These are phyloP conservation scores for Hypoxylon sp. DNA, from an alignment of 2,329 filamentous ascomycete genomes.

Conservation along the genomic window DNA sequence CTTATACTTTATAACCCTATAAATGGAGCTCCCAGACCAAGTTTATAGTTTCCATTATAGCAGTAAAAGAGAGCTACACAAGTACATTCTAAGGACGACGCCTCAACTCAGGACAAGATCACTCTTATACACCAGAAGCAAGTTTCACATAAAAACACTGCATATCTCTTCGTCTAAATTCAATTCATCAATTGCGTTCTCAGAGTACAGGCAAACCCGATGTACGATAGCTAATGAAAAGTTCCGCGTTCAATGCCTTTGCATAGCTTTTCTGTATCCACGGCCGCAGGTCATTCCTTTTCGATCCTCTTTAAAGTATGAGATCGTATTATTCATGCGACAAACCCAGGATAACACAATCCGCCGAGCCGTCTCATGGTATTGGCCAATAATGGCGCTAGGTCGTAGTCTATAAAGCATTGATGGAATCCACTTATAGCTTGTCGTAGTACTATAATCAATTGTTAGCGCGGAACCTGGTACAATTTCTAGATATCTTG, in stretches of 20 bases:
- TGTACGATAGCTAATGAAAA: conserved; percentile 52
- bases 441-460: conserved; percentile 93
- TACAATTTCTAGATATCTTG: conserved; percentile 12
- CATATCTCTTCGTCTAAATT: conserved; percentile 44
- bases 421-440: conserved; percentile 77
- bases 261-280: conserved; percentile 55
- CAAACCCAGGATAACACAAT: conserved; percentile 42
- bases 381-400: conserved; percentile 61
- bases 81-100: neutral
- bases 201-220: conserved; percentile 52
- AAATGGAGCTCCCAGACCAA: neutral
- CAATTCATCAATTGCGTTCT: conserved; percentile 52
- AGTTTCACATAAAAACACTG: conserved; percentile 16
- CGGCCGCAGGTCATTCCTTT: conserved; percentile 52
- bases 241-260: conserved; percentile 50
- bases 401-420: conserved; percentile 63
- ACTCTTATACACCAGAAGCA: neutral
- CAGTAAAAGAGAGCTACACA: neutral
- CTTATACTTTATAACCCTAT: neutral
- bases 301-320: conserved; percentile 42
- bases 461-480: conserved; percentile 58
- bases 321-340: conserved; percentile 49
- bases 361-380: conserved; percentile 59
- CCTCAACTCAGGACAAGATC: neutral
- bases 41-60: neutral